Percentiles rank a stretch among this genome's conserved stretches.
These are phyloP conservation scores for Syncephalis fuscata DNA, from an alignment of 371 early-diverging fungal species.

Conservation along the genomic window DNA sequence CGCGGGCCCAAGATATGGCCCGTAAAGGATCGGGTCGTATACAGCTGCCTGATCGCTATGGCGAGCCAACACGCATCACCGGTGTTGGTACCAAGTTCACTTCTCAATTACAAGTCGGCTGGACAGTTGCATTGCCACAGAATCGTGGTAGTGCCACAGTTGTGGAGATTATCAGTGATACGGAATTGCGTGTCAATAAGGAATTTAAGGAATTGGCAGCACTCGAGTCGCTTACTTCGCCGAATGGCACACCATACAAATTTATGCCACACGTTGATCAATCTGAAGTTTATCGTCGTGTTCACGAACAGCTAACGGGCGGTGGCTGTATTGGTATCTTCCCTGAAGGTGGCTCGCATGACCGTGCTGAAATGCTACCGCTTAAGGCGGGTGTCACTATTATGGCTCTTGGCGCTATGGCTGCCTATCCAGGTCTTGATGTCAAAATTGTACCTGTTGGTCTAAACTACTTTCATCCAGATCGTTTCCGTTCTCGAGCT, in stretches of 20 bases:
- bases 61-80: slow-evolving; percentile 37
- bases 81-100: slow-evolving; percentile 60
- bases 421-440: slow-evolving; percentile 64
- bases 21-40: slow-evolving; percentile 54
- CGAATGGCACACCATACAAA: slow-evolving; percentile 49
- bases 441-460: slow-evolving; percentile 88
- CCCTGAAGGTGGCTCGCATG: slow-evolving; percentile 96
- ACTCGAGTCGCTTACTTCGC: slow-evolving; percentile 28
- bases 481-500: slow-evolving; percentile 88
- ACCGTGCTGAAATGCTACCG: slow-evolving; percentile 87
- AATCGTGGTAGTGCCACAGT: slow-evolving; percentile 50
- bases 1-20: slow-evolving; percentile 80
- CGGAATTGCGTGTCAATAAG: slow-evolving; percentile 36
- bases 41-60: slow-evolving; percentile 33
- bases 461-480: slow-evolving; percentile 91
- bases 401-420: slow-evolving; percentile 94
- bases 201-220: slow-evolving; percentile 51
- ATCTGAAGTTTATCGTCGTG: slow-evolving; percentile 60
- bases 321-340: slow-evolving; percentile 88
- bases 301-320: slow-evolving; percentile 50
- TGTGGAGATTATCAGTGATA: slow-evolving; percentile 62
- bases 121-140: slow-evolving; percentile 38
- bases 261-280: slow-evolving; percentile 81
- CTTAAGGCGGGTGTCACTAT: slow-evolving; percentile 55
- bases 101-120: slow-evolving; percentile 38